phyloP scores from a whole-genome alignment of 441 rosid genomes.

The Gossypium schwendimanii region DNA sequence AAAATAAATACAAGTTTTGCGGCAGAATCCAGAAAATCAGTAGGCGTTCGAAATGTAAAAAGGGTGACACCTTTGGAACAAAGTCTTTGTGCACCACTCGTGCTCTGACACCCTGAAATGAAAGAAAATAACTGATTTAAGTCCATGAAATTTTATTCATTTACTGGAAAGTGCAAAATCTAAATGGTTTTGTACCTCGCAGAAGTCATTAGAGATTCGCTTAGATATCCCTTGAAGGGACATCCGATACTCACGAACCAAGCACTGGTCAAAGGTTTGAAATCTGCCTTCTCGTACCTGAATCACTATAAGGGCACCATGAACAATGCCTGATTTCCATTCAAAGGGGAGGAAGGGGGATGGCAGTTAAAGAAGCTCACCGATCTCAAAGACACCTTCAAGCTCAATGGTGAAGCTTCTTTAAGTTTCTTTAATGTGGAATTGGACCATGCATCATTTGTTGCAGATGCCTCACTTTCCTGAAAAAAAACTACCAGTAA shows the following conservation, averaged over 20 bases:
- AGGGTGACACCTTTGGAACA: constrained; percentile 53
- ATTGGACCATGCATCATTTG: constrained; percentile 49
- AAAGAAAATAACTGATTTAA: background rate
- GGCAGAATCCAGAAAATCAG: background rate
- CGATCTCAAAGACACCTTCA: constrained; percentile 85
- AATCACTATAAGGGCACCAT: constrained; percentile 10
- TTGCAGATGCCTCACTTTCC: constrained; percentile 56
- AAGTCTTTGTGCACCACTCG: constrained; percentile 72
- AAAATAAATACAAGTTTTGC: background rate
- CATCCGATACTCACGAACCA: constrained; percentile 77
- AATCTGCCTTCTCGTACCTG: constrained; percentile 79
- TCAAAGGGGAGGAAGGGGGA: background rate
- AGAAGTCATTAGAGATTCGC: constrained; percentile 49
- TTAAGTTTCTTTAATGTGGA: constrained; percentile 39
- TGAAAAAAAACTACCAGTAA: constrained; percentile 18
- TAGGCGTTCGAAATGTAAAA: background rate
- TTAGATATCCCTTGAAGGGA: constrained; percentile 60
- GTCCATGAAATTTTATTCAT: background rate
- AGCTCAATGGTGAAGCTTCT: constrained; percentile 77
- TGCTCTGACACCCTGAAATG: constrained; percentile 72
- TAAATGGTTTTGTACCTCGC: constrained; percentile 46
- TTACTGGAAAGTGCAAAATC: background rate
- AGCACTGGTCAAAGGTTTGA: constrained; percentile 73
- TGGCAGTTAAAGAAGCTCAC: constrained; percentile 38
- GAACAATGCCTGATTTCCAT: background rate